Conservation (phyloP, 2,329 filamentous ascomycete species). For the Exophiala mesophila region DNA sequence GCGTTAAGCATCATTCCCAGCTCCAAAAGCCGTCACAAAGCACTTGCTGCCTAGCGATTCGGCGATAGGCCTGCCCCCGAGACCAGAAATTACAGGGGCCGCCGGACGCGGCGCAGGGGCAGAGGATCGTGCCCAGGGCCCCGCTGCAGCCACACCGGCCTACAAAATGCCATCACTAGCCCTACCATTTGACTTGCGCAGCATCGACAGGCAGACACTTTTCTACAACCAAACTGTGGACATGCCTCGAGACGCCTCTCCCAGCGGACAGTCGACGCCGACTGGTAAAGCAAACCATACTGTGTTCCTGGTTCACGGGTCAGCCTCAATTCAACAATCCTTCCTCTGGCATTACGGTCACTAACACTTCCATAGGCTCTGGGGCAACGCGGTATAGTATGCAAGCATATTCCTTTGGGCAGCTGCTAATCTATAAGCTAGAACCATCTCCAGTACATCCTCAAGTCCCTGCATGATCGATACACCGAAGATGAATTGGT, state of each 20-base stretch:
- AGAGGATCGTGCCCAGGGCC: not conserved
- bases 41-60: too few species aligned
- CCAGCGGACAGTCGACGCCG: conserved; percentile 15
- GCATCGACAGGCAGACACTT: conserved; percentile 26
- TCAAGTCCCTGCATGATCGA: conserved; percentile 46
- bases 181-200: conserved; percentile 29
- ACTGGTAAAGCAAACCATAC: conserved; percentile 45
- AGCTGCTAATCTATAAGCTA: conserved; percentile 7
- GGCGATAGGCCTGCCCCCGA: too few species aligned
- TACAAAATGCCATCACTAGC: conserved; percentile 14
- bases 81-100: too few species aligned
- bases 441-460: conserved; percentile 51
- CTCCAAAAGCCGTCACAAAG: not conserved
- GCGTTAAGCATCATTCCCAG: not conserved
- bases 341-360: not conserved
- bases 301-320: conserved; percentile 60
- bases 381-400: conserved; percentile 46
- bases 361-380: conserved; percentile 42
- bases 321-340: conserved; percentile 26
- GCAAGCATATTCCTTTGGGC: not conserved
- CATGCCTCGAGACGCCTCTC: conserved; percentile 21
- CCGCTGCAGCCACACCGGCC: not conserved
- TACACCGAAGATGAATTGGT: conserved; percentile 50
- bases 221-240: conserved; percentile 16
- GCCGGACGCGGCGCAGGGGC: not conserved